Percentiles rank a stretch among this genome's conserved stretches.
Evolutionary conservation across 2,329 filamentous ascomycete species (phyloP).

Genomic region (Ascochyta pisi): DNA sequence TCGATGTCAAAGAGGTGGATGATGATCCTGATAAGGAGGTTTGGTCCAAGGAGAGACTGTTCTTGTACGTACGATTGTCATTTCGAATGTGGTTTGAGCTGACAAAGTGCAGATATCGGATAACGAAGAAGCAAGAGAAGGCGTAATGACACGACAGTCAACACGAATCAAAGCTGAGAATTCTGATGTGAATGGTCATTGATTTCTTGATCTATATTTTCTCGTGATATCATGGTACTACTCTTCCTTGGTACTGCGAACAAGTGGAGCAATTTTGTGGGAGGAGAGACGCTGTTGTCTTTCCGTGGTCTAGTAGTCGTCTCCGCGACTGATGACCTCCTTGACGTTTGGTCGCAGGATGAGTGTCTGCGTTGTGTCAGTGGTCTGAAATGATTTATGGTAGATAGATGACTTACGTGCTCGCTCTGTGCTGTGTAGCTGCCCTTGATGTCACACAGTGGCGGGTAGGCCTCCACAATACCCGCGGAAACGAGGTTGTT

Average conservation of each 20-base stretch:
- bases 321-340: slow-evolving; percentile 85
- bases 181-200: neutral
- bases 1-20: slow-evolving; percentile 55
- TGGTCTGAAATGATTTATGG: no score
- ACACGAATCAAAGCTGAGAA: neutral
- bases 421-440: slow-evolving; percentile 95
- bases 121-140: slow-evolving; percentile 26
- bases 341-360: slow-evolving; percentile 64
- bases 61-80: slow-evolving; percentile 50
- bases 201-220: slow-evolving; percentile 1
- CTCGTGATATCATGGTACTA: slow-evolving; percentile 13
- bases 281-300: neutral
- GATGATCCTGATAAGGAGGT: slow-evolving; percentile 57
- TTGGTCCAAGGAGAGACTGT: slow-evolving; percentile 58
- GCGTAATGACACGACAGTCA: no score
- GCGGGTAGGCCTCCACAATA: slow-evolving; percentile 89
- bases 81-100: neutral
- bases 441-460: slow-evolving; percentile 88
- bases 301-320: slow-evolving; percentile 70
- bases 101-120: slow-evolving; percentile 26
- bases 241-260: neutral
- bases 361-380: slow-evolving; percentile 42
- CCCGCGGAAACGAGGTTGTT: slow-evolving; percentile 84
- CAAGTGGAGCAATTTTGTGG: neutral
- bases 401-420: slow-evolving; percentile 70